These are phyloP conservation scores for Apium graveolens DNA, from an alignment of 129 eudicot genomes.

Conservation along the genomic window DNA sequence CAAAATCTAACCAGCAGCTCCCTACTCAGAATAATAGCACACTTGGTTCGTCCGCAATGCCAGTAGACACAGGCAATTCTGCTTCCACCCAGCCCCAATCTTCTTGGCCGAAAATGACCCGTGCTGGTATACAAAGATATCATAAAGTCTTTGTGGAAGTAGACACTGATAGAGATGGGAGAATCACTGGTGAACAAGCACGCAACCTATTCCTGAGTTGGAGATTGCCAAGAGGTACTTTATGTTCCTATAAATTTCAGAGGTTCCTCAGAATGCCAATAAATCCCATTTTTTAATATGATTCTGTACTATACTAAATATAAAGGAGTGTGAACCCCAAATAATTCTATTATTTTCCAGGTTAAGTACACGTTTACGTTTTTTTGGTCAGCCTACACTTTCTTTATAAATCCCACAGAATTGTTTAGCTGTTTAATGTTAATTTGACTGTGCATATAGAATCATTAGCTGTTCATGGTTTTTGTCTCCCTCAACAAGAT, in stretches of 20 bases:
- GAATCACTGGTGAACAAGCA: constrained; percentile 85
- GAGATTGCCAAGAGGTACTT: constrained; percentile 92
- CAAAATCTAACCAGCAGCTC: constrained; percentile 52
- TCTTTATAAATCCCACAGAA: background rate
- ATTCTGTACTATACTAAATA: background rate
- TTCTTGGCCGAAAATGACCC: constrained; percentile 95
- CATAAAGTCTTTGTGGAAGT: constrained; percentile 85
- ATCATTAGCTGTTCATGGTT: background rate
- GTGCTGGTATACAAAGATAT: constrained; percentile 74
- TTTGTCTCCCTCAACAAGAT: background rate
- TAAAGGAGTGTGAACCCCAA: background rate
- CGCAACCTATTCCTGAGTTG: constrained; percentile 82
- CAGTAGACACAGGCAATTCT: constrained; percentile 36
- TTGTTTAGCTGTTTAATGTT: background rate
- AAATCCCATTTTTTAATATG: background rate
- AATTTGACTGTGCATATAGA: background rate
- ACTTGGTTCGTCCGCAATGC: constrained; percentile 34
- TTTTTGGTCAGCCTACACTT: background rate
- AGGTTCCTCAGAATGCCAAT: too few relatives aligned
- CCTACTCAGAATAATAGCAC: constrained; percentile 38
- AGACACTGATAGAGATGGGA: constrained; percentile 90
- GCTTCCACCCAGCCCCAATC: constrained; percentile 45
- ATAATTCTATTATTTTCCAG: background rate
- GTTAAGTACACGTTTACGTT: background rate
- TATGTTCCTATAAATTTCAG: too few relatives aligned